These are phyloP conservation scores for Solanum gandarillasii DNA, from an alignment of 257 asterid species.

Conservation along the genomic window DNA sequence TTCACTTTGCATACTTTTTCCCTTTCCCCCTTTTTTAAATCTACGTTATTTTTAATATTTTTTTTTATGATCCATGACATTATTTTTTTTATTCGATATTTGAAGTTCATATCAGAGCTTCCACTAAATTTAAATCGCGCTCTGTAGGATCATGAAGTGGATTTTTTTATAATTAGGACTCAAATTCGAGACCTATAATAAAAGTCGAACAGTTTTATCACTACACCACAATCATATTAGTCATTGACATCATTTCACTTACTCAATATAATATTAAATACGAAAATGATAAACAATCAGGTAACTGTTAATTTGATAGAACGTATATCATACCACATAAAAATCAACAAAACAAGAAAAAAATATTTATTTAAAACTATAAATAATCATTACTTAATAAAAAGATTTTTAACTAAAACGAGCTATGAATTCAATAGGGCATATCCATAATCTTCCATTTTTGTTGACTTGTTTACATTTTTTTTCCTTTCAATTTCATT, in stretches of 20 bases:
- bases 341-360: neutral
- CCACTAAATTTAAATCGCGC: rapidly evolving
- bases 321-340: neutral
- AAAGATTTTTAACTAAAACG: neutral
- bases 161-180: rapidly evolving
- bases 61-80: neutral
- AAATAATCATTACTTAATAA: neutral
- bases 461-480: neutral
- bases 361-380: neutral
- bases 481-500: neutral
- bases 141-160: rapidly evolving
- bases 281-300: rapidly evolving
- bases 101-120: no score
- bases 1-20: neutral
- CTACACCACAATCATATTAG: neutral
- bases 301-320: neutral
- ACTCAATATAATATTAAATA: no score
- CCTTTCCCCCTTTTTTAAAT: neutral
- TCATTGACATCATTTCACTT: no score
- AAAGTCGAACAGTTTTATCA: rapidly evolving
- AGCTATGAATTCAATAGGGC: neutral
- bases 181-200: rapidly evolving
- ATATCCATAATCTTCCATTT: neutral
- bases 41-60: no score
- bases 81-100: rapidly evolving